Base-by-base conservation (phyloP, 441 rosid genomes). In the Corymbia calophylla region DNA sequence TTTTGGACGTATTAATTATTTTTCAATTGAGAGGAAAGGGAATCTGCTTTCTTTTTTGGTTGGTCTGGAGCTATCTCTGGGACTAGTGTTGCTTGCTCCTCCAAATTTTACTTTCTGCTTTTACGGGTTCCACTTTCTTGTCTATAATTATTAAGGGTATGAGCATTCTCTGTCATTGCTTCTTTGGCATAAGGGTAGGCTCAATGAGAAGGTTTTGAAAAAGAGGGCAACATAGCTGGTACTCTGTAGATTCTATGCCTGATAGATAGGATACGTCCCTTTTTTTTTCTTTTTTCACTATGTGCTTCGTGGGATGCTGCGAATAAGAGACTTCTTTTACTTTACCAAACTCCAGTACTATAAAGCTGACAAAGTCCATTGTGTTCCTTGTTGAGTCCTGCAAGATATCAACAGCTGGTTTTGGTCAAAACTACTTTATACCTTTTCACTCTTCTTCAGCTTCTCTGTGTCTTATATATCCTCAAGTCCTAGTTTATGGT, bases 111-210 rank as follows among this genome's bases (percentile, higher is more conserved):
- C 98, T 97, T 96, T 96, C 95, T 97, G 93, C 98, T 95, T 96
- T 96, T 96, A 96, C 95, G 95, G 96, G 93, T 29, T 92, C 95
- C 97, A 93, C 97, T 96, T 97, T 97, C 95, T 93, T 94, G 96
- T 95, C 94, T 92, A 89, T 88, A 90, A 77, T 77, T 77, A 77
- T 77, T 77, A 77, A 23, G 89, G 92, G 92, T 4, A 39, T 25
- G 84, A 92, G 94, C 93, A 93, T 93, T 93, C 84, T 44, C n/a
- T 12, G 51, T 44, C 84, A 44, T 77, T 87, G 90, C 89, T 92
- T 93, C 93, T 91, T 91, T 91, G 87, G 88, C 49, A 88, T 92
- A 90, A 90, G 92, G 91, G 91, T 92, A 90, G 91, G 86, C 89
- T 93, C 91, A 93, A 92, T 95, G 91, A 89, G 91, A 89, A 89